A percentile compares a stretch with the other conserved stretches of the same genome.
These are phyloP conservation scores for Aspergillus vadensis DNA, from an alignment of 2,329 filamentous ascomycete genomes.

Conservation along the genomic window DNA sequence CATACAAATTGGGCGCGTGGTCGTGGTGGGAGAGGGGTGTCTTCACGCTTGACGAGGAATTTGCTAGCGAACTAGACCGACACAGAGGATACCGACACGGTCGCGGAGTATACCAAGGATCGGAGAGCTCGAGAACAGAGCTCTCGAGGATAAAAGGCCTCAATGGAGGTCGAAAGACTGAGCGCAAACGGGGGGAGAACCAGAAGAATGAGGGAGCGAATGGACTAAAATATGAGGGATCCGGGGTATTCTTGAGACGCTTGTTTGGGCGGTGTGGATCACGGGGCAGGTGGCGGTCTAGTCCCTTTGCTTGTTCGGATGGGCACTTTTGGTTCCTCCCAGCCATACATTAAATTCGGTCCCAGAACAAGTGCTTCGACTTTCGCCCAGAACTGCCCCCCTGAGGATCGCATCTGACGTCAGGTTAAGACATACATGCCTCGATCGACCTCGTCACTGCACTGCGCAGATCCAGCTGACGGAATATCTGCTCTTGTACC, in stretches of 20 bases:
- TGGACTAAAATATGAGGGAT: slow-evolving; percentile 3
- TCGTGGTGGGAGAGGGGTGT: slow-evolving; percentile 4
- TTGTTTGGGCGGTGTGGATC: slow-evolving; percentile 28
- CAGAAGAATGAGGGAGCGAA: not conserved
- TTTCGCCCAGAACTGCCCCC: not conserved
- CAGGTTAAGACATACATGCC: slow-evolving; percentile 9
- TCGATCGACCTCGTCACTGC: not conserved
- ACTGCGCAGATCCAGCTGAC: not conserved
- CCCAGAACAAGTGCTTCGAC: not conserved
- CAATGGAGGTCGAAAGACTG: not conserved
- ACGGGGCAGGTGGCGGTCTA: slow-evolving; percentile 15
- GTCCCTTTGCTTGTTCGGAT: slow-evolving; percentile 1
- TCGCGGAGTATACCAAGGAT: not conserved
- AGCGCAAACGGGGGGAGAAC: not conserved
- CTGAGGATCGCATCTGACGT: slow-evolving; percentile 11
- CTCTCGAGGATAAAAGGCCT: not conserved
- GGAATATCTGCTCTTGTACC: not conserved
- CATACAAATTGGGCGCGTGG: slow-evolving; percentile 18
- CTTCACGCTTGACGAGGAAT: not conserved
- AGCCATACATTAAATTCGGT: not conserved
- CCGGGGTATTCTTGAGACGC: slow-evolving; percentile 10
- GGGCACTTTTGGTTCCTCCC: not conserved
- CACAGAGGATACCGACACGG: not conserved
- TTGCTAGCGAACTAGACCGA: not conserved
- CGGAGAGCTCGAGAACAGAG: not conserved